Evolutionary conservation across 306 rosid genomes (phyloP), one percentile per base, ranked within the genome.

Genomic region (Vicia faba): DNA sequence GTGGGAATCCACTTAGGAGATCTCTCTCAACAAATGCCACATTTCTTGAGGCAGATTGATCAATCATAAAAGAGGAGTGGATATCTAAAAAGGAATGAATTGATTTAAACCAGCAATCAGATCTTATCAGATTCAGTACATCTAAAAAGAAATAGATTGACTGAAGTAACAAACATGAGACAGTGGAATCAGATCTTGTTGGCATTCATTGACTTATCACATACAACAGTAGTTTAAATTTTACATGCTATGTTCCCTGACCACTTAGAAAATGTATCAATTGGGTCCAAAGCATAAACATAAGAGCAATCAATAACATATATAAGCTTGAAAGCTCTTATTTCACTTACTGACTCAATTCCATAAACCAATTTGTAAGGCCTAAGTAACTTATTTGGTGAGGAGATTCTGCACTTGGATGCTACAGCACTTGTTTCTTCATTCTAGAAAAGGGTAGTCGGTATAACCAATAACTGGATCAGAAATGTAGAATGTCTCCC

Each of bases 381-480:
- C 63, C 26, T 13, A n/a, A 15, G 9, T 2, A 41, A 20, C 59
- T 45, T 51, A 45, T 19, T n/a, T 11, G 31, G 49, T 1, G 18
- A 55, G 19, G 14, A 36, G 11, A 44, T 46, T 19, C 12, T 19
- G 1, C 23, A 16, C 23, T 11, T 33, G 45, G 56, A 44, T 31
- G 13, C 8, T 38, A 56, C 71, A 23, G 9, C 36, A 15, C 1
- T 64, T 15, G 44, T 59, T 75, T 40, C 63, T 12, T 67, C 44
- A 75, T 66, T 83, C 78, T 12, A 91, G 84, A 81, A 86, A 83
- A 40, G 91, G 87, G 45, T 91, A 84, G 63, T 88, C 97, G 3
- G 66, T 82, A 73, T 88, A 91, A 29, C 95, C 90, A 38, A 82
- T 0, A 38, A 80, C 57, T 0, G 95, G 95, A 68, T 85, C 95